Percentiles rank a stretch among this genome's conserved stretches.
Evolutionary conservation across 1,284 basidiomycete genomes (phyloP).

Genomic region (Sparassis latifolia): DNA sequence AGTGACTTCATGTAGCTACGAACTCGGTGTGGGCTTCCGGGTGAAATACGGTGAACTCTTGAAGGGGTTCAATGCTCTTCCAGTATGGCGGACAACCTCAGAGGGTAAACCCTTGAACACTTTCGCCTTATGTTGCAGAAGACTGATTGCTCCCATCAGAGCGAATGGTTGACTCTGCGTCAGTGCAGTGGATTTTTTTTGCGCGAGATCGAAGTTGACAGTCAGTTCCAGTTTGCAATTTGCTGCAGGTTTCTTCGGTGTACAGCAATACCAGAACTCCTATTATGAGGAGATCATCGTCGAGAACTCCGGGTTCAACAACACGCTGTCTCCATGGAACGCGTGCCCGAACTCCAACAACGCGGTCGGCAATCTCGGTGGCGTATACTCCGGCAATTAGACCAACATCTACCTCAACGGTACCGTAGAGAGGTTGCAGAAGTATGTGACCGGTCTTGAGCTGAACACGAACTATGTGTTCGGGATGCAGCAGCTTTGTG

Average conservation of each 20-base stretch:
- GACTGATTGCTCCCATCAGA: constrained; percentile 13
- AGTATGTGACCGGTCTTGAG: constrained; percentile 41
- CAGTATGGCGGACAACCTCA: constrained; percentile 60
- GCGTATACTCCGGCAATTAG: constrained; percentile 35
- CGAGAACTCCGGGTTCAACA: constrained; percentile 46
- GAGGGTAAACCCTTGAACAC: constrained; percentile 26
- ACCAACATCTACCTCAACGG: constrained; percentile 45
- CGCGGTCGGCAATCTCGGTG: constrained; percentile 26
- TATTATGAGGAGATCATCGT: constrained; percentile 48
- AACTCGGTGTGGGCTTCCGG: constrained; percentile 43
- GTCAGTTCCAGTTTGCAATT: constrained; percentile 37
- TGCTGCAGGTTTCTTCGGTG: constrained; percentile 56
- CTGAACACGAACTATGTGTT: constrained; percentile 40
- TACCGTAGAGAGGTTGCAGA: constrained; percentile 41
- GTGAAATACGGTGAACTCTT: constrained; percentile 54
- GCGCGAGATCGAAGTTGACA: no score
- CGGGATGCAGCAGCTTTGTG: constrained; percentile 46
- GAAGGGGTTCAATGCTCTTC: constrained; percentile 42
- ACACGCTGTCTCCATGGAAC: constrained; percentile 48
- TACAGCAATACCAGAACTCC: constrained; percentile 39
- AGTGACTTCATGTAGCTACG: constrained; percentile 28
- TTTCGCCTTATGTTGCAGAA: neutral
- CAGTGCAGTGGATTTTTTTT: constrained; percentile 16
- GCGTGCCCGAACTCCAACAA: constrained; percentile 38
- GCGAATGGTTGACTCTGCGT: constrained; percentile 51